Conservation (phyloP, 2,329 filamentous ascomycete genomes). For the Colletotrichum sublineola region DNA sequence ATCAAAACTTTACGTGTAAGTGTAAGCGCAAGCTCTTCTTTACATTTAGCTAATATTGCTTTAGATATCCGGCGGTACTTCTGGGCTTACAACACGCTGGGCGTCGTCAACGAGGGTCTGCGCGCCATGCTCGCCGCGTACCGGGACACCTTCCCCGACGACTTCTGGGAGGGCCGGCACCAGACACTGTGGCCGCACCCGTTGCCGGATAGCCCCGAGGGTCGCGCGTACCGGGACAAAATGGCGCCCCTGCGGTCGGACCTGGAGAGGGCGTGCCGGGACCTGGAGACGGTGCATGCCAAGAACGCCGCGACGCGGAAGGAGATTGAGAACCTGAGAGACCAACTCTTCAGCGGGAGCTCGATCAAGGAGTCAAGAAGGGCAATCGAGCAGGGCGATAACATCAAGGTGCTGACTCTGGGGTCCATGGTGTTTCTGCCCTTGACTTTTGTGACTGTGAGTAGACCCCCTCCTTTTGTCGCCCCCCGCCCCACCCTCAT, state of each 20-base stretch:
- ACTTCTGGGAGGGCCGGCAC: constrained; percentile 70
- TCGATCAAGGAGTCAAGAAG: constrained; percentile 71
- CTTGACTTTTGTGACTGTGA: constrained; percentile 70
- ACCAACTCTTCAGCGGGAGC: constrained; percentile 75
- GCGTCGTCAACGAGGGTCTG: constrained; percentile 71
- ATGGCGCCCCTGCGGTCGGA: constrained; percentile 61
- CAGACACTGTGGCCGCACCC: constrained; percentile 68
- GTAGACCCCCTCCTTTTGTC: constrained; percentile 33
- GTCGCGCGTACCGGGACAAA: constrained; percentile 62
- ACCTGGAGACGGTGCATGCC: constrained; percentile 61
- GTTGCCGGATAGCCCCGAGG: constrained; percentile 58
- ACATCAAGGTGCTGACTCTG: constrained; percentile 71
- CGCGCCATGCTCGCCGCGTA: constrained; percentile 70
- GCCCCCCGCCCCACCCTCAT: background rate
- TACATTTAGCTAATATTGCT: too few species aligned
- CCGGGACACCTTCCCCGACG: constrained; percentile 68
- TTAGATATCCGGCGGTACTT: constrained; percentile 69
- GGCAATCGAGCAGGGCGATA: constrained; percentile 74
- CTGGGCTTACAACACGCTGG: constrained; percentile 72
- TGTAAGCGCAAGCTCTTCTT: too few species aligned
- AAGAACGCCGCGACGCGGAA: constrained; percentile 67
- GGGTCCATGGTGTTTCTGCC: constrained; percentile 73
- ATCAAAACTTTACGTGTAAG: constrained; percentile 66
- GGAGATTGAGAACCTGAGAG: constrained; percentile 68
- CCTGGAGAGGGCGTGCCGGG: constrained; percentile 64